A percentile compares a stretch with the other conserved stretches of the same genome.
These are phyloP conservation scores for Monosporozyma unispora DNA, from an alignment of 805 yeast genomes.

Conservation along the genomic window DNA sequence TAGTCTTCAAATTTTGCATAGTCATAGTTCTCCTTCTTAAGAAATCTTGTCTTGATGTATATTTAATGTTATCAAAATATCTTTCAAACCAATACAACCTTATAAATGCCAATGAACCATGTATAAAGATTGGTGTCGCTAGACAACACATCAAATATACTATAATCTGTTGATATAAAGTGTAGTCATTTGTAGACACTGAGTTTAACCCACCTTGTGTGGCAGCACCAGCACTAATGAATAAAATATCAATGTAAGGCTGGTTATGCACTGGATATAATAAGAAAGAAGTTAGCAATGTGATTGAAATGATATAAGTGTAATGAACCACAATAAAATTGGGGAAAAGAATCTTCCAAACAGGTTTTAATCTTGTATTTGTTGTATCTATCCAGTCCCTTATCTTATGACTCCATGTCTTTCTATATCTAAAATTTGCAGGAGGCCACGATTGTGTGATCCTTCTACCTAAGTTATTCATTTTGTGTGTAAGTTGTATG, in stretches of 20 bases:
- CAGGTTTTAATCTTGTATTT: constrained; percentile 25
- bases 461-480: not conserved
- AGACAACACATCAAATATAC: constrained; percentile 52
- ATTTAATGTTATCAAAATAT: constrained; percentile 71
- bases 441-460: not conserved
- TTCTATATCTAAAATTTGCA: constrained; percentile 12
- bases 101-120: constrained; percentile 62
- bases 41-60: constrained; percentile 61
- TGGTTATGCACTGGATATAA: constrained; percentile 61
- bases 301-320: constrained; percentile 50
- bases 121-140: constrained; percentile 82
- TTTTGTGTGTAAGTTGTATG: no score
- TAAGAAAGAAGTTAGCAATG: constrained; percentile 60
- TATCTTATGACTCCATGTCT: constrained; percentile 31
- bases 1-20: constrained; percentile 11
- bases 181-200: constrained; percentile 49
- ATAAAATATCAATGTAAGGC: constrained; percentile 66
- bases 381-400: constrained; percentile 29
- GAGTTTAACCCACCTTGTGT: constrained; percentile 92
- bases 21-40: constrained; percentile 61
- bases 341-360: constrained; percentile 31
- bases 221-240: constrained; percentile 61
- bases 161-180: constrained; percentile 69
- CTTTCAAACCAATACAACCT: constrained; percentile 85
- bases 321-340: constrained; percentile 54